A percentile compares a stretch with the other conserved stretches of the same genome.
These are phyloP conservation scores for Lactifluus piperatus DNA, from an alignment of 768 basidiomycete species.

Conservation along the genomic window DNA sequence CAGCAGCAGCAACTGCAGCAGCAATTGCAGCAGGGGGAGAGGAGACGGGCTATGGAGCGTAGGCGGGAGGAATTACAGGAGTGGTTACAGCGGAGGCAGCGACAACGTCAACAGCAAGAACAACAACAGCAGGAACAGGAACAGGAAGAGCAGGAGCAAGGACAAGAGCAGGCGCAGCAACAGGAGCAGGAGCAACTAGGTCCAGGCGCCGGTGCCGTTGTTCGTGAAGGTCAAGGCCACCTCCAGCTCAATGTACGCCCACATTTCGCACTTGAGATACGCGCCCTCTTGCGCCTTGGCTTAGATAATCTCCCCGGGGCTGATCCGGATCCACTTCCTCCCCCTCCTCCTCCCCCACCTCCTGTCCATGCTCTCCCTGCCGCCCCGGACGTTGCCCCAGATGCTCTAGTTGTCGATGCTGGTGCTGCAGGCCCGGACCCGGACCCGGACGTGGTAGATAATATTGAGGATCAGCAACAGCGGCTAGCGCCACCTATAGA, in stretches of 20 bases:
- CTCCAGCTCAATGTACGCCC: conserved; percentile 21
- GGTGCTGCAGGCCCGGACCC: background rate
- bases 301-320: background rate
- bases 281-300: background rate
- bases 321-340: background rate
- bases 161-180: too few relatives aligned
- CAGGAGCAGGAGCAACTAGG: background rate
- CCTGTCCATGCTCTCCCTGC: background rate
- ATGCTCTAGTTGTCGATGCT: background rate
- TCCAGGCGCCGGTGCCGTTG: background rate
- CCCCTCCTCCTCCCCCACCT: background rate
- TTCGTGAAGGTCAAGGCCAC: conserved; percentile 20
- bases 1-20: background rate
- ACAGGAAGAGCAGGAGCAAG: background rate
- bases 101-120: background rate
- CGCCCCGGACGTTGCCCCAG: background rate
- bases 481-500: background rate
- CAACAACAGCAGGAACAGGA: background rate
- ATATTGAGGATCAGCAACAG: background rate
- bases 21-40: background rate
- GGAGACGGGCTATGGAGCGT: background rate
- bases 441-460: background rate
- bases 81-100: background rate
- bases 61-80: background rate
- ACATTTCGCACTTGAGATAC: conserved; percentile 15